Conservation (phyloP, 2,329 filamentous ascomycete species). For the Penicillium sp. region DNA sequence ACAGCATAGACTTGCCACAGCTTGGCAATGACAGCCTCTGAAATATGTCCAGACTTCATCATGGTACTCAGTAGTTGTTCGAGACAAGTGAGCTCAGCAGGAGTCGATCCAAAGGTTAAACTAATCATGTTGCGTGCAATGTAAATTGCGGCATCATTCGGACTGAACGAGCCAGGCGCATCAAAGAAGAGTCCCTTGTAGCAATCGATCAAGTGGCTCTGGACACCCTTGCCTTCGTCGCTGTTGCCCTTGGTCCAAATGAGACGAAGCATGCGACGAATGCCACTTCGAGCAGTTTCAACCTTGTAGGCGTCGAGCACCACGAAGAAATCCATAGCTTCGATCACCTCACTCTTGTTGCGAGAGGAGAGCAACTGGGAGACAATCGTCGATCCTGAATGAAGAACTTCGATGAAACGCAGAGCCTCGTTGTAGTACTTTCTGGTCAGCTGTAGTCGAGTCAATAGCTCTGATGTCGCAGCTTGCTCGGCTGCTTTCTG, state of each 20-base stretch:
- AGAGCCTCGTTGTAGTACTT: constrained; percentile 93
- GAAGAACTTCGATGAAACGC: constrained; percentile 87
- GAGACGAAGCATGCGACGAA: constrained; percentile 89
- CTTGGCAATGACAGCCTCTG: constrained; percentile 82
- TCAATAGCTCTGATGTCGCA: constrained; percentile 82
- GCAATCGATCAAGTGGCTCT: constrained; percentile 93
- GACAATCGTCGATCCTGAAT: constrained; percentile 75
- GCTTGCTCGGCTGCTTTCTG: constrained; percentile 82
- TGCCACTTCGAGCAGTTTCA: constrained; percentile 86
- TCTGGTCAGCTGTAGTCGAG: constrained; percentile 80
- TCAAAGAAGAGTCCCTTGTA: constrained; percentile 96
- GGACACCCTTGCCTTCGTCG: constrained; percentile 97
- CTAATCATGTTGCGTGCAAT: constrained; percentile 99
- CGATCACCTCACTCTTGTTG: constrained; percentile 98
- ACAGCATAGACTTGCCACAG: constrained; percentile 97
- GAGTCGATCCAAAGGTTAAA: constrained; percentile 90
- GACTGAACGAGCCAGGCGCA: constrained; percentile 80
- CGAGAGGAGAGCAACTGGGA: constrained; percentile 87
- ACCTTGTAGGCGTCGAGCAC: constrained; percentile 95
- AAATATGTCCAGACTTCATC: constrained; percentile 90
- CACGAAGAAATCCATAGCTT: constrained; percentile 98
- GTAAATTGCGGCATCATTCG: constrained; percentile 91
- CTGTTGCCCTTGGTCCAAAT: constrained; percentile 99
- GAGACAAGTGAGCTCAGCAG: constrained; percentile 89
- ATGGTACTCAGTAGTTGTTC: constrained; percentile 95